A percentile compares a stretch with the other conserved stretches of the same genome.
Conservation (phyloP, 228 moss, liverwort and hornwort species). For the Sphagnum fallax region DNA sequence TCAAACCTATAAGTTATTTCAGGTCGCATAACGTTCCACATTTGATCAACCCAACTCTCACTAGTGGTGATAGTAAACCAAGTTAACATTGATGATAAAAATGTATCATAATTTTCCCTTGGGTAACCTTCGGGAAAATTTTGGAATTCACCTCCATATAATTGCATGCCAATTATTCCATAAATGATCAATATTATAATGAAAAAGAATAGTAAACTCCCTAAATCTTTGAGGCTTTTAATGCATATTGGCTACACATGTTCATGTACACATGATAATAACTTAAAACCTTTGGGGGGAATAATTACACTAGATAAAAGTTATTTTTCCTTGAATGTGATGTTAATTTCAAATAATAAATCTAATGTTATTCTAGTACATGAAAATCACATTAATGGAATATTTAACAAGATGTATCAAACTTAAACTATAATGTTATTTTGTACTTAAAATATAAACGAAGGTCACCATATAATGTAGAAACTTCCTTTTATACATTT, state of each 20-base stretch:
- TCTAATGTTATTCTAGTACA: too few species aligned
- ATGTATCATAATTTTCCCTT: constrained; percentile 67
- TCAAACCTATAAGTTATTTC: constrained; percentile 43
- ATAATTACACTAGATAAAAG: too few species aligned
- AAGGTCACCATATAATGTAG: too few species aligned
- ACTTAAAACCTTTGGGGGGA: too few species aligned
- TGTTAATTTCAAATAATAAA: background rate
- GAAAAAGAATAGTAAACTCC: constrained; percentile 66
- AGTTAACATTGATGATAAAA: constrained; percentile 35
- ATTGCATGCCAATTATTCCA: constrained; percentile 70
- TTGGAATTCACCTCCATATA: constrained; percentile 55
- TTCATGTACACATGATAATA: too few species aligned
- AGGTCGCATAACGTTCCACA: constrained; percentile 84
- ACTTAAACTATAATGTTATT: too few species aligned
- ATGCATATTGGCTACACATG: constrained; percentile 47
- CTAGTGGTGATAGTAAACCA: constrained; percentile 81
- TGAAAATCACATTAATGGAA: too few species aligned
- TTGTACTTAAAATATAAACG: too few species aligned
- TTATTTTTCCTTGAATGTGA: background rate
- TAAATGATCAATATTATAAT: constrained; percentile 41
- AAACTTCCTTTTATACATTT: too few species aligned
- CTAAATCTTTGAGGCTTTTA: constrained; percentile 53
- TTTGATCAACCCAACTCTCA: constrained; percentile 81
- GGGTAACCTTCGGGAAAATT: constrained; percentile 52
- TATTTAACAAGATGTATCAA: too few species aligned